Conservation (phyloP, 257 asterid genomes). For the Plantago elongata region DNA sequence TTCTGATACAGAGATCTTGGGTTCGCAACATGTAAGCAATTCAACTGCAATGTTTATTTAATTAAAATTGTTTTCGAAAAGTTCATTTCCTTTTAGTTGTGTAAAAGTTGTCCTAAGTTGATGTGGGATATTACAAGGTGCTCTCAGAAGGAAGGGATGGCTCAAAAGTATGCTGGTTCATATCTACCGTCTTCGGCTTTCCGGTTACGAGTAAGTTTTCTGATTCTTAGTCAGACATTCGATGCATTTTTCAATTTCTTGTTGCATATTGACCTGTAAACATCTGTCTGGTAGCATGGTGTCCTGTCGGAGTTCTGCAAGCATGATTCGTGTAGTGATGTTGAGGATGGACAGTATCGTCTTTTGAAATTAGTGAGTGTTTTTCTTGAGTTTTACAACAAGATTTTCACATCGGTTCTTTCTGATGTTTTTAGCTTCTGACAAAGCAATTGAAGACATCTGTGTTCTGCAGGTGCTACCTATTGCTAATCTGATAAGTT, state of each 20-base stretch:
- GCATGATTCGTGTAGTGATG: constrained; percentile 48
- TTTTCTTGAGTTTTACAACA: not conserved
- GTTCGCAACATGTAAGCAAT: constrained; percentile 65
- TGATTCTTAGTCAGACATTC: constrained; percentile 10
- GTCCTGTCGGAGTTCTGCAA: constrained; percentile 68
- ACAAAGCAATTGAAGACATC: not conserved
- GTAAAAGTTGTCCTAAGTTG: constrained; percentile 31
- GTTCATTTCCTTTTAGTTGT: constrained; percentile 1
- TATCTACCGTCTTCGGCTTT: constrained; percentile 51
- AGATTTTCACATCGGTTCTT: constrained; percentile 15
- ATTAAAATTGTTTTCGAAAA: constrained; percentile 4
- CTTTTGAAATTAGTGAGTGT: constrained; percentile 67
- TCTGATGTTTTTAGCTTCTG: constrained; percentile 4
- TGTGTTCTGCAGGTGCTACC: constrained; percentile 61
- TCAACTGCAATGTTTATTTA: constrained; percentile 17
- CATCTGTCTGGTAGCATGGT: constrained; percentile 53
- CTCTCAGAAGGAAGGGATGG: constrained; percentile 83
- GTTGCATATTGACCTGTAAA: constrained; percentile 14
- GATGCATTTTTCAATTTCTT: constrained; percentile 1
- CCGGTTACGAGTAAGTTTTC: constrained; percentile 42
- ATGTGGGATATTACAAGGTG: constrained; percentile 52
- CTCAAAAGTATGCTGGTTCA: constrained; percentile 53
- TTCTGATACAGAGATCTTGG: constrained; percentile 68
- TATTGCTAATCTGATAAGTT: constrained; percentile 51
- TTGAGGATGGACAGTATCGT: constrained; percentile 32